These are phyloP conservation scores for Colletotrichum sp. DNA, from an alignment of 2,329 filamentous ascomycete species.

Conservation along the genomic window DNA sequence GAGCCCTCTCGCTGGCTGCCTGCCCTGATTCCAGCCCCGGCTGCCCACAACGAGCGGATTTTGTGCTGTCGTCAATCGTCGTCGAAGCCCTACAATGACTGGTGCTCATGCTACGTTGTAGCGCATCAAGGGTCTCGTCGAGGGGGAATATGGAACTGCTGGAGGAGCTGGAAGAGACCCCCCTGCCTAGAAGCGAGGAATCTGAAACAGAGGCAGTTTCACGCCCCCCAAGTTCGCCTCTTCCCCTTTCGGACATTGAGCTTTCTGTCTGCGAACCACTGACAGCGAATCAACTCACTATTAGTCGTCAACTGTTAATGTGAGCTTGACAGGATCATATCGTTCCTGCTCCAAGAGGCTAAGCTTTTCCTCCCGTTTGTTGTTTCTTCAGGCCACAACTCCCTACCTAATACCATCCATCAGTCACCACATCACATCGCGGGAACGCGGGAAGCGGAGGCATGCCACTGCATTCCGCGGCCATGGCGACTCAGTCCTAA, in stretches of 20 bases:
- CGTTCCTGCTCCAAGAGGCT: conserved; percentile 6
- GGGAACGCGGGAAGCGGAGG: background rate
- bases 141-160: background rate
- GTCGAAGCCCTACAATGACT: background rate
- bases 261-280: background rate
- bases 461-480: background rate
- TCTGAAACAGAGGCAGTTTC: conserved; percentile 20
- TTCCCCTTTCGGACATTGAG: conserved; percentile 19
- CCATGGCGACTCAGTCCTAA: background rate
- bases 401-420: background rate
- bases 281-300: conserved; percentile 14
- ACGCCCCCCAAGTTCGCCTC: conserved; percentile 10
- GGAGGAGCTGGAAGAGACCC: background rate
- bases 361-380: conserved; percentile 20
- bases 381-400: background rate
- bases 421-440: conserved; percentile 1
- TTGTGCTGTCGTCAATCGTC: conserved; percentile 3
- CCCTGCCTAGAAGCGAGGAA: conserved; percentile 1
- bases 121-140: background rate
- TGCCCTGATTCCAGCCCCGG: background rate
- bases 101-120: conserved; percentile 13
- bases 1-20: background rate
- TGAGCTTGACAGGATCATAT: conserved; percentile 4
- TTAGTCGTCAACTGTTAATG: conserved; percentile 2
- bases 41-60: conserved; percentile 7